Base-by-base conservation (phyloP, 257 asterid species). In the Solanum piurae region DNA sequence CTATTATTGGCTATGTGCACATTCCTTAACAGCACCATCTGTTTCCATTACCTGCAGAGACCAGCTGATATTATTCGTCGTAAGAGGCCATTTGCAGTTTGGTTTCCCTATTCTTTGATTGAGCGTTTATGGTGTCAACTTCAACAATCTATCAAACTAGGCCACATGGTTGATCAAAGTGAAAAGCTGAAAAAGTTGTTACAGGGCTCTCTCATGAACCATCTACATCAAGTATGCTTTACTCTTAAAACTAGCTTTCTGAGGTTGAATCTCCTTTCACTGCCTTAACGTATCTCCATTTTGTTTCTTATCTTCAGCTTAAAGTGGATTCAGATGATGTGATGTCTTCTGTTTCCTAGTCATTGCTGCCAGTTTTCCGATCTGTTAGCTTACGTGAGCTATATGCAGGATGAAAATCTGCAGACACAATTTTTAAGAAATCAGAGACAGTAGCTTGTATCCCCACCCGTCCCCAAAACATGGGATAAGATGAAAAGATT, bases 91-190 rank as follows among this genome's bases (percentile, higher is more conserved):
- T 90, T 88, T 82, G 94, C 98, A 74, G 95, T 93, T 89, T 97
- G 99, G 98, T 95, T 97, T 88, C 99, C 99, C 31, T 97, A 95
- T 86, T 94, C 98, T 58, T 88, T 92, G 9, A 90, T 95, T 42
- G 99, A 97, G 89, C 96, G 95, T 36, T 89, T 97, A 85, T 97
- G 99, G 99, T 92, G 91, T 90, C 93, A 91, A 89, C 96, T 97
- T n/a, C 96, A 94, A 88, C 97, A 95, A 89, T 95, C 98, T 25
- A 93, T 95, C 88, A 94, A 90, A 88, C 73, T 92, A 88, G 99
- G 97, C 79, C 97, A 94, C 93, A 94, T 91, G 95, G 89, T 86
- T 83, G 96, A 97, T 83, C 98, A 97, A 83, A 93, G 97, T 87
- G 98, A 94, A 87, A 97, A 93, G 93, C 93, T 97, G 90, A 95